phyloP scores from a whole-genome alignment of 140 eudicot genomes.

The Erigeron philadelphicus region DNA sequence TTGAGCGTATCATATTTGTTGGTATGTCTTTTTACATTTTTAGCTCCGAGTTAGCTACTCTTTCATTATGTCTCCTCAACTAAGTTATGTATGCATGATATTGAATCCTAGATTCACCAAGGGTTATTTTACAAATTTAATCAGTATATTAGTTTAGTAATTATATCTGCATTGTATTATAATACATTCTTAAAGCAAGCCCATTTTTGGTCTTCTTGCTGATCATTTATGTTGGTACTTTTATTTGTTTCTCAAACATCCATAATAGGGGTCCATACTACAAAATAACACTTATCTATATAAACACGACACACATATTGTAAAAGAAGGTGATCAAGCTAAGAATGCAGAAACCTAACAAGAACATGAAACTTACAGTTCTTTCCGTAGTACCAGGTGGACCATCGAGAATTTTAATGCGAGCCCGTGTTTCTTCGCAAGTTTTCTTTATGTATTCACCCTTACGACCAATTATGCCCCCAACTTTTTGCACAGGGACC shows the following conservation, averaged over 20 bases:
- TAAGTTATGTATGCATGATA: too few relatives aligned
- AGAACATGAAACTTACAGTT: slow-evolving; percentile 33
- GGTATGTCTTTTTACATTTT: too few relatives aligned
- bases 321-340: slow-evolving; percentile 8
- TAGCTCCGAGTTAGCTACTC: too few relatives aligned
- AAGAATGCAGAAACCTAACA: not conserved
- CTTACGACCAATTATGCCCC: slow-evolving; percentile 50
- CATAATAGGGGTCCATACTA: not conserved
- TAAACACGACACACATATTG: not conserved
- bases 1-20: too few relatives aligned
- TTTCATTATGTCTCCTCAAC: too few relatives aligned
- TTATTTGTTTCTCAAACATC: slow-evolving; percentile 7
- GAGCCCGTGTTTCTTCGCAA: slow-evolving; percentile 50
- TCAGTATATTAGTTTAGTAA: slow-evolving; percentile 17
- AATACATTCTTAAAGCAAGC: slow-evolving; percentile 13
- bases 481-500: slow-evolving; percentile 51
- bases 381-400: slow-evolving; percentile 47
- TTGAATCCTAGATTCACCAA: too few relatives aligned
- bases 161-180: slow-evolving; percentile 18
- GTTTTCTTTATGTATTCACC: slow-evolving; percentile 57
- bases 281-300: not conserved
- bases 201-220: not conserved
- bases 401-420: slow-evolving; percentile 41
- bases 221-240: slow-evolving; percentile 14
- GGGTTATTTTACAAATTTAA: not conserved